Percentiles rank a stretch among this genome's conserved stretches.
phyloP scores from a whole-genome alignment of 257 asterid genomes.

The Capsicum pubescens region DNA sequence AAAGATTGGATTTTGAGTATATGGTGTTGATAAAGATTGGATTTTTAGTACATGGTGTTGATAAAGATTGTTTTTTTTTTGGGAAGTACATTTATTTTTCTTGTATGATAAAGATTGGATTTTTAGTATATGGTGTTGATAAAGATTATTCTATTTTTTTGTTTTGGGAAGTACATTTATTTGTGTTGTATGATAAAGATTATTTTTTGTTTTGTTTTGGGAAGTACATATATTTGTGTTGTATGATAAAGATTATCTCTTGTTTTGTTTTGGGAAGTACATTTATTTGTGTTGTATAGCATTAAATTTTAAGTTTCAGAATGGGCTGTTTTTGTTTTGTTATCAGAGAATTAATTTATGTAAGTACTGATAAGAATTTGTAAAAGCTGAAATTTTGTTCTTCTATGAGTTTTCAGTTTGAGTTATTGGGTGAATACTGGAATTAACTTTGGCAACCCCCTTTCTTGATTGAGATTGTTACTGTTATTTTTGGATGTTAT shows the following conservation, averaged over 20 bases:
- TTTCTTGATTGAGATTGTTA: conserved; percentile 13
- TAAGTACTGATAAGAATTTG: background rate
- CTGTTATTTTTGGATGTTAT: conserved; percentile 5
- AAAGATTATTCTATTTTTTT: background rate
- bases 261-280: conserved; percentile 13
- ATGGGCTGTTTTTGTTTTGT: conserved; percentile 1
- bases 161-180: background rate
- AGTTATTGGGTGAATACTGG: background rate
- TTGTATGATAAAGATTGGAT: conserved; percentile 29
- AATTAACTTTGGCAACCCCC: background rate
- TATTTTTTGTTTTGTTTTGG: background rate
- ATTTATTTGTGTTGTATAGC: background rate
- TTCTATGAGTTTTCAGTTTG: background rate
- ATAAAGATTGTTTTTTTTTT: background rate
- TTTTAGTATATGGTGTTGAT: conserved; percentile 27
- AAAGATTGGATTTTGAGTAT: conserved; percentile 28
- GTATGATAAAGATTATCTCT: background rate
- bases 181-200: background rate
- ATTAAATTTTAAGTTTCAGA: background rate
- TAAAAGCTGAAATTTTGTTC: background rate
- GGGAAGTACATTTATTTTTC: too few species aligned
- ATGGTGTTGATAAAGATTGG: background rate
- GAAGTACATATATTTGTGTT: background rate
- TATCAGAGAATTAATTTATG: background rate
- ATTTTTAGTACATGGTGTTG: background rate